A percentile compares a stretch with the other conserved stretches of the same genome.
These are phyloP conservation scores for Schizochytrium sp. DNA, from an alignment of 108 stramenopile species.

Conservation along the genomic window DNA sequence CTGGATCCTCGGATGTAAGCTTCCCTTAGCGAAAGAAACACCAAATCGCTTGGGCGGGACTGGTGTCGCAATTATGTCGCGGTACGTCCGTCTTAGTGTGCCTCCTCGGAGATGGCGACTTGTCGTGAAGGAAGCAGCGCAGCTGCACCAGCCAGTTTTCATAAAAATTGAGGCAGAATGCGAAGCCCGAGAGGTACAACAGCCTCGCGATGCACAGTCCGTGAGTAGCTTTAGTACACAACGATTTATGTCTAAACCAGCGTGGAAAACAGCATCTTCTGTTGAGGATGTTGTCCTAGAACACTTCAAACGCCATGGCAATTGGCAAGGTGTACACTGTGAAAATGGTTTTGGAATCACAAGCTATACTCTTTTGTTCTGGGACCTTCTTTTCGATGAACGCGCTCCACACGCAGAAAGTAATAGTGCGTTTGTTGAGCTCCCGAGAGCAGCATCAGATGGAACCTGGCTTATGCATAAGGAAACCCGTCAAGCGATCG, in stretches of 20 bases:
- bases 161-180: background rate
- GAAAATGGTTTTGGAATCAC: constrained; percentile 41
- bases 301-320: background rate
- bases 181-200: too few species aligned
- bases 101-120: constrained; percentile 45
- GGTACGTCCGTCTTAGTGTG: constrained; percentile 13
- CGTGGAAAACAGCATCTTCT: background rate
- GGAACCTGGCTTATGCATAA: background rate
- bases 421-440: background rate
- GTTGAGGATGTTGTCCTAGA: constrained; percentile 7
- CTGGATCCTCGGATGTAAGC: background rate
- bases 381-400: constrained; percentile 53
- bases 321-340: constrained; percentile 11
- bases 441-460: constrained; percentile 7
- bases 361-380: background rate
- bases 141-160: background rate
- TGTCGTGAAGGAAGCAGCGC: background rate
- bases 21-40: background rate
- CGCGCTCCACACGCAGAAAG: background rate
- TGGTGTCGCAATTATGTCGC: background rate
- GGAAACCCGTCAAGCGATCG: background rate
- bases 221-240: background rate
- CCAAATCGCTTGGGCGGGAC: background rate
- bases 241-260: background rate
- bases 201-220: background rate